Evolutionary conservation across 805 yeast genomes (phyloP).

Genomic region (Kregervanrija fluxuum): DNA sequence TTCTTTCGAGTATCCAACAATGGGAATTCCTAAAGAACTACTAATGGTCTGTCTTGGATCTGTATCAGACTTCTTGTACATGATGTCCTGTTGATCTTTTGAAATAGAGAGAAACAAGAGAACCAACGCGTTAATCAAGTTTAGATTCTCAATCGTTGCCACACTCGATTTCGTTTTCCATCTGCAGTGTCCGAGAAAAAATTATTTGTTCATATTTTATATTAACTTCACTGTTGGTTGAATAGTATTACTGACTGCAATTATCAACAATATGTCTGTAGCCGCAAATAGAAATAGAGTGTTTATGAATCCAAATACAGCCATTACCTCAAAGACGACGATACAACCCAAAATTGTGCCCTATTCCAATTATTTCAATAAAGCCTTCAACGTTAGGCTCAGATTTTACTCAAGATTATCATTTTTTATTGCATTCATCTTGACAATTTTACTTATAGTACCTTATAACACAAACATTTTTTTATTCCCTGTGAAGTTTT

Average conservation of each 20-base stretch:
- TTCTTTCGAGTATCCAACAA: constrained; percentile 16
- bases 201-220: too few species aligned
- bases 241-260: background rate
- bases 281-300: too few species aligned
- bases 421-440: constrained; percentile 13
- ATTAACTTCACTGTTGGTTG: background rate
- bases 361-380: constrained; percentile 18
- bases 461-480: constrained; percentile 16
- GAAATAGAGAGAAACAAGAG: background rate
- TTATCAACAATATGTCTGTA: background rate
- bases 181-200: background rate
- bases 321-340: background rate
- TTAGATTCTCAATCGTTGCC: too few species aligned
- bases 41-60: constrained; percentile 6
- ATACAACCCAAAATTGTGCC: background rate
- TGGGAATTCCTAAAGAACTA: constrained; percentile 1
- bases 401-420: constrained; percentile 24
- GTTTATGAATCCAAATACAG: too few species aligned
- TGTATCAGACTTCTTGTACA: constrained; percentile 1
- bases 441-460: constrained; percentile 16
- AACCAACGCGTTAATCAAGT: background rate
- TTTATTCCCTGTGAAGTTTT: constrained; percentile 20
- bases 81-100: background rate
- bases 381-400: constrained; percentile 21
- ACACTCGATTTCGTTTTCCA: background rate